Base-by-base conservation (phyloP, 2,329 filamentous ascomycete species). In the Venturia asperata region DNA sequence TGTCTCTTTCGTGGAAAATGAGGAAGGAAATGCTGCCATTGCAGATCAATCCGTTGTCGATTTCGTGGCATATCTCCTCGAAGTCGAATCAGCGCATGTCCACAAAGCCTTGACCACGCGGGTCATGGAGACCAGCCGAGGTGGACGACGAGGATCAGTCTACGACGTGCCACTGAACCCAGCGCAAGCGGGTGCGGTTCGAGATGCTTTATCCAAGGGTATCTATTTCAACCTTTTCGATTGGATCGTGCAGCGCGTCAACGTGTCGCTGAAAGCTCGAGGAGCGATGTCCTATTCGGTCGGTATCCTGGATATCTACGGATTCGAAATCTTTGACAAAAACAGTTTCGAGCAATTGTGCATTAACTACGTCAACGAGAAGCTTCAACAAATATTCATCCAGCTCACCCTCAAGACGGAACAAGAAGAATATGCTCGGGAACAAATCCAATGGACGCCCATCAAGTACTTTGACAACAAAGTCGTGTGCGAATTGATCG, bases 401-500 rank as follows among this genome's bases (percentile, higher is more conserved):
- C 94, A 99, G 77, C 81, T 99, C 71, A 99, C 94, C 0, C 78
- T 99, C 68, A 96, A 96, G 80, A 89, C 94, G 0, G 94, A 99
- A 76, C 94, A 99, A 78, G 94, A 99, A 71, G 94, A 99, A 76
- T 99, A 99, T 73, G 91, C 89, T 19, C 83, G 90, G 61, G 94
- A 99, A 77, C 88, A 97, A 80, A 99, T 99, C 74, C 87, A 96
- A 74, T 99, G 94, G 94, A 97, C 92, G 0, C 94, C 94, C 2
- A 99, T 99, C 82, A 95, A 94, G 72, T 99, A 97, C 78, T 99
- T 97, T 71, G 94, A 99, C 78, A 99, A 99, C 83, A 97, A 97
- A 81, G 88, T 99, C 61, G 94, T 99, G 66, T 99, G 94, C 75
- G 94, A 97, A 67, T 77, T 99, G 72, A 99, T 99, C 70, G 94